A percentile compares a stretch with the other conserved stretches of the same genome.
Conservation (phyloP, 1,284 basidiomycete species). For the Puccinia triticina region DNA sequence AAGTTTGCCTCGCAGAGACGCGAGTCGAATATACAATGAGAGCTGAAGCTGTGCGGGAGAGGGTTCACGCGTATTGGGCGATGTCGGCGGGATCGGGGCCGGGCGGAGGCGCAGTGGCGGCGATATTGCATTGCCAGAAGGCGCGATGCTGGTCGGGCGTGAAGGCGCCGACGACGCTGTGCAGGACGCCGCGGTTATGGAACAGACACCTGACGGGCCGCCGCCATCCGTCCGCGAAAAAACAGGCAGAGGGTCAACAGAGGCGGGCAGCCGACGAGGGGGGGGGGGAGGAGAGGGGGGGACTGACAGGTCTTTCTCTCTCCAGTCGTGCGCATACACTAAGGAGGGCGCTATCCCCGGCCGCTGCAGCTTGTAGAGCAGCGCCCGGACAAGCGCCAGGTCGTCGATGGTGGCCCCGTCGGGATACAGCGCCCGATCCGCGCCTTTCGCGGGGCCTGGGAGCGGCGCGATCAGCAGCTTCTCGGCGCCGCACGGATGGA, state of each 20-base stretch:
- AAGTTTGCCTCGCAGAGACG: too few relatives aligned
- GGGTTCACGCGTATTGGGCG: slow-evolving; percentile 68
- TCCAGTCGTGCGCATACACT: slow-evolving; percentile 66
- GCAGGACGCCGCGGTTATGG: slow-evolving; percentile 70
- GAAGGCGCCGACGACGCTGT: slow-evolving; percentile 77
- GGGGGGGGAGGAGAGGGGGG: background rate
- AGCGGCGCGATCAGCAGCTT: slow-evolving; percentile 67
- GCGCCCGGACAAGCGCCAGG: slow-evolving; percentile 70
- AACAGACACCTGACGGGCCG: slow-evolving; percentile 62
- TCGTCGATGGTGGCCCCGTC: slow-evolving; percentile 74
- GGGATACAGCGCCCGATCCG: slow-evolving; percentile 70
- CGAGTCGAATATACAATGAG: too few relatives aligned
- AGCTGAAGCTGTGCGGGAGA: too few relatives aligned
- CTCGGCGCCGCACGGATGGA: slow-evolving; percentile 59
- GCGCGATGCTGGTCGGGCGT: slow-evolving; percentile 70
- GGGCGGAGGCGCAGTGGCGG: slow-evolving; percentile 71
- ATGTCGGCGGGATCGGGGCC: slow-evolving; percentile 71
- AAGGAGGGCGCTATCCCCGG: slow-evolving; percentile 73
- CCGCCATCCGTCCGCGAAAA: too few relatives aligned
- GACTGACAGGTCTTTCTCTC: slow-evolving; percentile 67
- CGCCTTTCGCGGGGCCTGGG: slow-evolving; percentile 68
- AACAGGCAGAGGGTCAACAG: too few relatives aligned
- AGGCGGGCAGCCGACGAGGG: too few relatives aligned
- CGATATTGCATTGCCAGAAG: slow-evolving; percentile 74
- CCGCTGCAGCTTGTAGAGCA: slow-evolving; percentile 77